phyloP scores from a whole-genome alignment of 2,329 filamentous ascomycete genomes.

The Hypoxylon sp. region DNA sequence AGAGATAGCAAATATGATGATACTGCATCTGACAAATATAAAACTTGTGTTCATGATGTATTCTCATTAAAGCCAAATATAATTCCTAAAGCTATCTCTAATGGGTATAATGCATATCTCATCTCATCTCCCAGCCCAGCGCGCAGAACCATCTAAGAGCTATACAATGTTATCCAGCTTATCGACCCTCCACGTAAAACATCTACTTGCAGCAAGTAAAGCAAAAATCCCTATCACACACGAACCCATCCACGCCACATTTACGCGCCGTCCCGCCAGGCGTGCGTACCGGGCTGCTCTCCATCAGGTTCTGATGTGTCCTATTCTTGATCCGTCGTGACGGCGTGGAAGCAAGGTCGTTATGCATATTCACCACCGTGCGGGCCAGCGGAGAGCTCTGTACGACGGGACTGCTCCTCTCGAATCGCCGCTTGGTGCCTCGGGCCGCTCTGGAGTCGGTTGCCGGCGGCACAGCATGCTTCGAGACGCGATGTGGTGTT shows the following conservation, averaged over 20 bases:
- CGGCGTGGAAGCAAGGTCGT: constrained; percentile 36
- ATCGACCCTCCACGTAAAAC: background rate
- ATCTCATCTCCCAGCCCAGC: background rate
- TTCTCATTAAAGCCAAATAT: no score
- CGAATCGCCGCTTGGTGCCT: constrained; percentile 10
- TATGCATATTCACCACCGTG: constrained; percentile 26
- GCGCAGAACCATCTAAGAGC: no score
- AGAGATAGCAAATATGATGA: no score
- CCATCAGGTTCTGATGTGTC: constrained; percentile 32
- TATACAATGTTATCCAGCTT: no score
- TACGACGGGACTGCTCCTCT: constrained; percentile 6
- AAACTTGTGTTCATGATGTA: no score
- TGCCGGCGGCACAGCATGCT: constrained; percentile 24
- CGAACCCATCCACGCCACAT: constrained; percentile 65
- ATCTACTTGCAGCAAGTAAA: constrained; percentile 60
- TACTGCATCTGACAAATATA: no score
- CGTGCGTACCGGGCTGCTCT: constrained; percentile 50
- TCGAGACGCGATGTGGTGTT: constrained; percentile 11
- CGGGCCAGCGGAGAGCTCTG: constrained; percentile 45
- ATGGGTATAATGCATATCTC: no score
- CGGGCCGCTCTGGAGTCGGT: constrained; percentile 37
- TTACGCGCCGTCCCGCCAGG: constrained; percentile 59
- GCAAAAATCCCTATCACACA: constrained; percentile 66
- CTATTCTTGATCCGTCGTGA: constrained; percentile 12
- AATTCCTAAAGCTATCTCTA: no score